Conservation (phyloP, 2,329 filamentous ascomycete species). For the Xylaria sp. region DNA sequence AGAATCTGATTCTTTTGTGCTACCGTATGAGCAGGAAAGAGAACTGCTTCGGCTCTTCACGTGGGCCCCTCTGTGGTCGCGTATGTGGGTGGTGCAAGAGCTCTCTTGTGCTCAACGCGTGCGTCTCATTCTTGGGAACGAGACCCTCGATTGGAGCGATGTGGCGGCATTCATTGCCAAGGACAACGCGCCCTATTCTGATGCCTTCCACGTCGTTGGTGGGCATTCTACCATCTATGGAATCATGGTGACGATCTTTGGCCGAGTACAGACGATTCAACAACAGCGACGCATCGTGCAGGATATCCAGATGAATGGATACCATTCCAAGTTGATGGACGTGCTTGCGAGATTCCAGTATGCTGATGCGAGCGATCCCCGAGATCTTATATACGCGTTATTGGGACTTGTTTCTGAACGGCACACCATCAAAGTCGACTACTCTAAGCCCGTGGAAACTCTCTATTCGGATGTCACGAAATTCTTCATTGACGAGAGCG, state of each 20-base stretch:
- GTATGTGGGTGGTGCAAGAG: conserved; percentile 9
- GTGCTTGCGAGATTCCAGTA: conserved; percentile 5
- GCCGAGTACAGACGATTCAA: conserved; percentile 3
- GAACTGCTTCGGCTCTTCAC: not conserved
- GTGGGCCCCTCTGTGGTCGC: not conserved
- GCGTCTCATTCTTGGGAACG: not conserved
- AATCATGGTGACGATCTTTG: not conserved
- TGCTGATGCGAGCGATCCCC: not conserved
- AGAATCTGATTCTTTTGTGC: not conserved
- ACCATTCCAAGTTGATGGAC: conserved; percentile 3
- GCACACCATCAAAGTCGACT: conserved; percentile 1
- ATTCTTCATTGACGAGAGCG: not conserved
- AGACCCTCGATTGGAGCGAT: conserved; percentile 5
- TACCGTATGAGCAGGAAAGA: not conserved
- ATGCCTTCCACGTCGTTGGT: conserved; percentile 9
- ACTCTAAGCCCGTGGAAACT: not conserved
- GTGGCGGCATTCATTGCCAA: conserved; percentile 3
- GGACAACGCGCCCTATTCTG: conserved; percentile 7
- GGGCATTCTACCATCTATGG: not conserved
- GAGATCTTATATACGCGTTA: conserved; percentile 5
- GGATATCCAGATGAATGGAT: not conserved
- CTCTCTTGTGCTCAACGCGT: conserved; percentile 1
- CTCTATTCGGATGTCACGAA: not conserved
- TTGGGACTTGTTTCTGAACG: conserved; percentile 2
- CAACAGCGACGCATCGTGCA: conserved; percentile 8